A percentile compares a stretch with the other conserved stretches of the same genome.
Evolutionary conservation across 148 eudicot species (phyloP).

Genomic region (Silene conica): DNA sequence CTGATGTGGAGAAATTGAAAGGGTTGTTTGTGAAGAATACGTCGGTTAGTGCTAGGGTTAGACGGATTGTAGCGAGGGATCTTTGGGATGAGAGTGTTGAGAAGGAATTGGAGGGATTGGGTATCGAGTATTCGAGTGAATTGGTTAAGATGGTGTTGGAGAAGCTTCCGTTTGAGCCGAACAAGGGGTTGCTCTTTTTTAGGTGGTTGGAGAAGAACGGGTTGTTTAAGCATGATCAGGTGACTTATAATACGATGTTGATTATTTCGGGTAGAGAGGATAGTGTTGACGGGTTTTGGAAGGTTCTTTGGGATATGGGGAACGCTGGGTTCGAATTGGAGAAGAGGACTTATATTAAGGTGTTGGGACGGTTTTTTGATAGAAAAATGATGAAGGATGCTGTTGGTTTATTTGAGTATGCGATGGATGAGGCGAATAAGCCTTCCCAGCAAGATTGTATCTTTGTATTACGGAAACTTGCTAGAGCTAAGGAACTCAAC

Average conservation of each 20-base stretch:
- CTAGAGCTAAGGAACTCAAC: constrained; percentile 49
- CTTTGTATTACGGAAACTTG: constrained; percentile 63
- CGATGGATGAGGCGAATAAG: constrained; percentile 45
- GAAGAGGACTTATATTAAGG: constrained; percentile 39
- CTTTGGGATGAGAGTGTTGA: constrained; percentile 79
- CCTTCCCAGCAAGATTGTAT: constrained; percentile 54
- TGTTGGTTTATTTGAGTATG: constrained; percentile 63
- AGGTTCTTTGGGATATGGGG: constrained; percentile 56
- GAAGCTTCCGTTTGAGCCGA: constrained; percentile 41
- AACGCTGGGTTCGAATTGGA: constrained; percentile 47
- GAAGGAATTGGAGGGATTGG: constrained; percentile 38
- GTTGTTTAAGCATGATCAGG: constrained; percentile 53
- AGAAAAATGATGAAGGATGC: constrained; percentile 61
- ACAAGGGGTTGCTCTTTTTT: constrained; percentile 67
- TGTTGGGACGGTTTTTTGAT: constrained; percentile 41
- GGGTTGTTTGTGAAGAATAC: constrained; percentile 38
- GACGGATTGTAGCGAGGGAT: constrained; percentile 35
- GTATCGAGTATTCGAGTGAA: constrained; percentile 36
- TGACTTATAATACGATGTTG: constrained; percentile 51
- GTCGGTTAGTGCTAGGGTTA: constrained; percentile 32
- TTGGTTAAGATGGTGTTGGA: constrained; percentile 58
- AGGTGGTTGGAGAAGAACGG: constrained; percentile 71
- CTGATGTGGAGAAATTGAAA: constrained; percentile 53
- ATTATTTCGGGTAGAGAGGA: constrained; percentile 54
- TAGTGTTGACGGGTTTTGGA: constrained; percentile 69